Base-by-base conservation (phyloP, 495 filamentous ascomycete species). In the Penicillium parvum region DNA sequence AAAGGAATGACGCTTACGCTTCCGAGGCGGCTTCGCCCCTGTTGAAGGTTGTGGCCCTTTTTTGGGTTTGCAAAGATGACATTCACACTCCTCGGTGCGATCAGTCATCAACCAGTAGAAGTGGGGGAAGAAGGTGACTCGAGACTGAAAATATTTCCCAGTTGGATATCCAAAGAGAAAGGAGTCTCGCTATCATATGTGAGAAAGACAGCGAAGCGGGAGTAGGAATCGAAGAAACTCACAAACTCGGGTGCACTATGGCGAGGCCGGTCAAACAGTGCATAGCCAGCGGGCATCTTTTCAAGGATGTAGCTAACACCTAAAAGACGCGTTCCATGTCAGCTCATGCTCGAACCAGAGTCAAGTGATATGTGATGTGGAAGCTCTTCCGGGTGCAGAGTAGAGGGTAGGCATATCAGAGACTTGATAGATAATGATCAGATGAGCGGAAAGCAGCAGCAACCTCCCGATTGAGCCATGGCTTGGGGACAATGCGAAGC, bases 101-200 rank as follows among this genome's bases (percentile, higher is more conserved):
- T 74, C 61, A 5, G 66, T 71, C 73, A 82, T 78, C 17, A 83
- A 51, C 60, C 69, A 68, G 33, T 58, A 61, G 56, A 83, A 83
- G 46, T 84, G 81, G 0, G 72, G 71, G 20, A 71, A 78, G 57
- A 83, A 83, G 5, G 68, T 55, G 5, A 63, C 57, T 0, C 72
- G 64, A 0, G 78, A 82, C 23, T 74, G 59, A 30, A 75, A 82
- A 25, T 57, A 66, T 20, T 60, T 49, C 4, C 72, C 71, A 22
- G 59, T 60, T 1, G 77, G 77, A 52, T 82, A 76, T 3, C 79
- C 79, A 43, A 63, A 82, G 9, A 82, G 61, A 33, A 70, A 77
- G 16, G 63, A 57, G 45, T 82, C 78, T 34, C 65, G 58, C 69
- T 77, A 39, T 38, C 4, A 30, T 15, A 1, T 8, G 2, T 30